Base-by-base conservation (phyloP, 441 rosid species). In the Gossypium schwendimanii region DNA sequence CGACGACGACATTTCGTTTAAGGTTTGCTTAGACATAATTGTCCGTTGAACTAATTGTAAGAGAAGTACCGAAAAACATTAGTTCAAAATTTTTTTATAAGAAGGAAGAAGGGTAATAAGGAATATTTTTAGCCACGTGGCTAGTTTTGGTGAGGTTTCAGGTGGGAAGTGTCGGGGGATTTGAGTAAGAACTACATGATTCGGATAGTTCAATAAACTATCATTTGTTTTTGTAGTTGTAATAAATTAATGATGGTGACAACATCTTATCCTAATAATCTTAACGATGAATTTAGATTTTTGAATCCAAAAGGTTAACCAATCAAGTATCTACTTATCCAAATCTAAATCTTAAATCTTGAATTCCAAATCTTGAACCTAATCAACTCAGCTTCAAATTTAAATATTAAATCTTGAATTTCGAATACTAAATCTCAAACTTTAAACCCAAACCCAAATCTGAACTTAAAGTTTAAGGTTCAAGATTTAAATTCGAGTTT, bases 1-100 rank as follows among this genome's bases (percentile, higher is more conserved):
- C 3, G 61, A 52, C 0, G 88, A 63, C 9, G 80, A 81, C 55
- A 75, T 52, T 39, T 74, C 77, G 79, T 79, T 73, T 31, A 54
- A 64, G 70, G 72, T 71, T 11, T 63, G 80, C 4, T 69, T n/a
- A 64, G 69, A n/a, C 39, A 57, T 63, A 4, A 0, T 8, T 49
- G 23, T 49, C 4, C 44, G 3, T 49, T 67, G 17, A 24, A 9
- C 21, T 15, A 10, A 57, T 12, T 53, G 28, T 14, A 24, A 24
- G 33, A 57, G 14, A 59, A 26, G 23, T 2, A 15, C 47, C 6
- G 6, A 31, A 15, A 20, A 62, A 62, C 67, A 9, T 33, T 4
- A 1, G 6, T 15, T 33, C 2, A 31, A 5, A 23, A 0, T 3
- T 11, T 5, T 57, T 21, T 21, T 0, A 10, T 55, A 11, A 10